Percentiles rank a stretch among this genome's conserved stretches.
Evolutionary conservation across 2,329 filamentous ascomycete species (phyloP).

Genomic region (Metarhizium brunneum): DNA sequence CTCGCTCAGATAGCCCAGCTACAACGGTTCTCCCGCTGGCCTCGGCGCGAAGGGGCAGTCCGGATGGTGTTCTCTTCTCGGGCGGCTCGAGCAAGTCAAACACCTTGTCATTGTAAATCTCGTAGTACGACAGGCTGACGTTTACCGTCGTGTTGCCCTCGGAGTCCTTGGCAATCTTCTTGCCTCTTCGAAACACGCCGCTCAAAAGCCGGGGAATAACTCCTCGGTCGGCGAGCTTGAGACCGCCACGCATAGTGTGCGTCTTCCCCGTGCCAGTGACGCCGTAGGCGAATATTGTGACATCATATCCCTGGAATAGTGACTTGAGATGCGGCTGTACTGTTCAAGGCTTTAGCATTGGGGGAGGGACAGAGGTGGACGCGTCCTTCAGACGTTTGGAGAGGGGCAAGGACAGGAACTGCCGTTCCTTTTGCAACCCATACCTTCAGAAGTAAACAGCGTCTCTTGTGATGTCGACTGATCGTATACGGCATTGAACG

Average conservation of each 20-base stretch:
- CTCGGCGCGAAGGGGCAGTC: conserved; percentile 74
- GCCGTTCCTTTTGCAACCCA: conserved; percentile 12
- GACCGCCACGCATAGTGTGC: conserved; percentile 88
- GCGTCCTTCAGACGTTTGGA: background rate
- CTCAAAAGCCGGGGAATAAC: conserved; percentile 81
- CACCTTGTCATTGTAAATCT: conserved; percentile 95
- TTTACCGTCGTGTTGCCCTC: conserved; percentile 59
- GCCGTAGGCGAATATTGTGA: conserved; percentile 87
- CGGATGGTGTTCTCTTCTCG: conserved; percentile 75
- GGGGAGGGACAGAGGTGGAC: background rate
- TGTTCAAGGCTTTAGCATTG: conserved; percentile 29
- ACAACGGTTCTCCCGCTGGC: conserved; percentile 82
- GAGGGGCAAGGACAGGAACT: background rate
- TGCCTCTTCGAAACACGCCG: conserved; percentile 73
- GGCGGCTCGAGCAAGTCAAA: conserved; percentile 82
- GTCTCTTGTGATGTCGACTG: conserved; percentile 71
- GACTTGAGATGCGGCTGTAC: conserved; percentile 86
- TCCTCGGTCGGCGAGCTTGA: conserved; percentile 76
- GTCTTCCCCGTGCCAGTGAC: conserved; percentile 93
- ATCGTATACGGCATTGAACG: conserved; percentile 91
- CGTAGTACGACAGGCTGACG: conserved; percentile 82
- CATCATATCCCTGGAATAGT: conserved; percentile 79
- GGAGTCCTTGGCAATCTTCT: conserved; percentile 77
- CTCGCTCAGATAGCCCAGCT: conserved; percentile 73
- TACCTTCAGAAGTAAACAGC: conserved; percentile 84